Base-by-base conservation (phyloP, 164 flowering plant species). In the Nymphaea thermarum region DNA sequence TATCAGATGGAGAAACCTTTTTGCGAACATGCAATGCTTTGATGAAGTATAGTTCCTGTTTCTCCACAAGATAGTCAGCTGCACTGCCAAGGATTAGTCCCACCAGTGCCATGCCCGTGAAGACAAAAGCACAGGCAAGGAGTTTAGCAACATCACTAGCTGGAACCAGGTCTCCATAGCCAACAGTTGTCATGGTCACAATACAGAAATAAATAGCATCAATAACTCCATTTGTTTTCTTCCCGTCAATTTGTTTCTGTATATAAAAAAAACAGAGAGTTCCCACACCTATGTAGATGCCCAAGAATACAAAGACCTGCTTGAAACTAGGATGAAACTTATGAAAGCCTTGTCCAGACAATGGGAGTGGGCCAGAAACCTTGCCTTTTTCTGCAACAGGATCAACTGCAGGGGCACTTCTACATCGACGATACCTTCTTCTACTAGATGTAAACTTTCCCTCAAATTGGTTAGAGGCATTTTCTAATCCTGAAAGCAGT, bases 121-220 rank as follows among this genome's bases (percentile, higher is more conserved):
- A 93, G 25, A 93, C 98, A 72, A 84, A 88, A 44, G 77, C 74
- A 66, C 93, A 87, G 3, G 93, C 90, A 10, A 93, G 84, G 10
- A 86, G 73, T 74, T 93, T 90, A 4, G 92, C 70, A 8, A 80
- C 12, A 0, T 45, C 47, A 66, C 80, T 85, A 10, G 80, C 68
- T 1, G 98, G 96, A 3, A 88, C 93, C 7, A 90, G 85, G 65
- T 93, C 98, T 12, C 98, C 96, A 70, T 90, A 93, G 12, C 98
- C 98, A 53, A 88, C 92, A 2, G 96, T 88, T 17, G 96, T 88
- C 98, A 93, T 90, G 60, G 96, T 93, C 65, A 90, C 96, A 60
- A 88, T 74, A 70, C 89, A 88, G 70, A 93, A 86, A 71, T 93
- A 93, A 0, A 88, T 44, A 2, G 98, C 82, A 75, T 93, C 98